Percentiles rank a stretch among this genome's conserved stretches.
Evolutionary conservation across 2,329 filamentous ascomycete species (phyloP).

Genomic region (Botrytis galanthina): DNA sequence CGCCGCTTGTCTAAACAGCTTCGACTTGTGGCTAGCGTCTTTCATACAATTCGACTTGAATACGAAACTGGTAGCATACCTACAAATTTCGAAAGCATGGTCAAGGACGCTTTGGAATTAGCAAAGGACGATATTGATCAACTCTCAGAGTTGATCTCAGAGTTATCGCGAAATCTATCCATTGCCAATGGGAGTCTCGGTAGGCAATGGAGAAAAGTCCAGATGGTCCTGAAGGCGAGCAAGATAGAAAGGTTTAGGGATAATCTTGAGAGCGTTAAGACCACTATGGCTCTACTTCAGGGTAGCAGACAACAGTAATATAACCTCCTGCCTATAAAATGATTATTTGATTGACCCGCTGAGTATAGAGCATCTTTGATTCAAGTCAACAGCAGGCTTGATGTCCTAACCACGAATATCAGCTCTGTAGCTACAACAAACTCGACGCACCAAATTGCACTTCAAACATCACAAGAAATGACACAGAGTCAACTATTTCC

Average conservation of each 20-base stretch:
- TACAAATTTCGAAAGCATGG: not conserved
- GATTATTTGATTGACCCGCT: not conserved
- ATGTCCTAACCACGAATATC: not conserved
- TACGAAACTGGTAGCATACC: not conserved
- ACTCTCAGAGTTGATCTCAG: slow-evolving; percentile 13
- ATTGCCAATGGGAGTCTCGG: not conserved
- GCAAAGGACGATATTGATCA: slow-evolving; percentile 20
- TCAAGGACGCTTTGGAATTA: slow-evolving; percentile 1
- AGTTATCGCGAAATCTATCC: slow-evolving; percentile 6
- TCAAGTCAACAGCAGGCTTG: not conserved
- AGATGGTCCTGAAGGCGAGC: slow-evolving; percentile 16
- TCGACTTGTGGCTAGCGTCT: slow-evolving; percentile 15
- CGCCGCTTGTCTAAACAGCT: slow-evolving; percentile 21
- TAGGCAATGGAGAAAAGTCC: slow-evolving; percentile 17
- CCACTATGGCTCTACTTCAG: slow-evolving; percentile 19
- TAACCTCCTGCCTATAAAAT: fast-evolving
- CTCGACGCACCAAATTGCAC: not conserved
- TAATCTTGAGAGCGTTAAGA: slow-evolving; percentile 17
- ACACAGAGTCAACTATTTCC: not conserved
- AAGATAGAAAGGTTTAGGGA: slow-evolving; percentile 21
- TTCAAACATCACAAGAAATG: not conserved
- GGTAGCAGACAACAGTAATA: slow-evolving; percentile 10
- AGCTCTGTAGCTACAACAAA: not conserved
- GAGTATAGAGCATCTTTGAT: not conserved
- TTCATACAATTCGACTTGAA: slow-evolving; percentile 14